Conservation (phyloP, 345 rosid genomes). For the Linum trigynum region DNA sequence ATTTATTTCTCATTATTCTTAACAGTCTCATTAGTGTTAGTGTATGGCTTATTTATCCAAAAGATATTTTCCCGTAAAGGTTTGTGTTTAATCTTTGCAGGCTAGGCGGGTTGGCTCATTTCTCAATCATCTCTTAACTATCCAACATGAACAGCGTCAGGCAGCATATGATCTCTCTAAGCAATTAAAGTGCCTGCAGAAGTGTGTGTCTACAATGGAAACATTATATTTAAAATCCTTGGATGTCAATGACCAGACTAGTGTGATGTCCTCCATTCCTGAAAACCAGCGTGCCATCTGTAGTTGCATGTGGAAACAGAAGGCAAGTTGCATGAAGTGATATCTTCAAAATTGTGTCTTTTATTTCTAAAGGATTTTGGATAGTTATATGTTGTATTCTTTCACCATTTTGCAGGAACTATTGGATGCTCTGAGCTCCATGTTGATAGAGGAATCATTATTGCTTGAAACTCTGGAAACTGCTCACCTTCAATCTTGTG, state of each 20-base stretch:
- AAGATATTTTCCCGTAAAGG: too few species aligned
- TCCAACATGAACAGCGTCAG: constrained; percentile 66
- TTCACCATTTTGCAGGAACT: constrained; percentile 43
- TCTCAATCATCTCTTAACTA: constrained; percentile 63
- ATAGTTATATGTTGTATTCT: neutral
- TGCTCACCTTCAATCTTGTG: constrained; percentile 50
- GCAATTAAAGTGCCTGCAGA: constrained; percentile 36
- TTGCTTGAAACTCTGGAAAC: constrained; percentile 51
- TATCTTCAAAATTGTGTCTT: too few species aligned
- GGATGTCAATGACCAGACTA: constrained; percentile 15
- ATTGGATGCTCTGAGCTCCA: constrained; percentile 46
- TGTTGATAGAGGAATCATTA: constrained; percentile 50
- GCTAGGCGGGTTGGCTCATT: constrained; percentile 58
- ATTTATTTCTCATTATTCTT: too few species aligned
- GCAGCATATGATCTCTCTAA: constrained; percentile 50
- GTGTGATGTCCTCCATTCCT: constrained; percentile 33
- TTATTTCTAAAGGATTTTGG: neutral
- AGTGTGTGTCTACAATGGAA: constrained; percentile 31
- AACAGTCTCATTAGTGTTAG: too few species aligned
- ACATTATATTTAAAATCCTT: constrained; percentile 30
- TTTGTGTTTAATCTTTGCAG: constrained; percentile 31
- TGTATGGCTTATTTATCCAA: too few species aligned
- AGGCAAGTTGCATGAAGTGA: constrained; percentile 37
- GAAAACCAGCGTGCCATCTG: constrained; percentile 40
- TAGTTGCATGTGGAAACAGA: constrained; percentile 70